A percentile compares a stretch with the other conserved stretches of the same genome.
Evolutionary conservation across 768 basidiomycete genomes (phyloP).

Genomic region (Collybia sordida): DNA sequence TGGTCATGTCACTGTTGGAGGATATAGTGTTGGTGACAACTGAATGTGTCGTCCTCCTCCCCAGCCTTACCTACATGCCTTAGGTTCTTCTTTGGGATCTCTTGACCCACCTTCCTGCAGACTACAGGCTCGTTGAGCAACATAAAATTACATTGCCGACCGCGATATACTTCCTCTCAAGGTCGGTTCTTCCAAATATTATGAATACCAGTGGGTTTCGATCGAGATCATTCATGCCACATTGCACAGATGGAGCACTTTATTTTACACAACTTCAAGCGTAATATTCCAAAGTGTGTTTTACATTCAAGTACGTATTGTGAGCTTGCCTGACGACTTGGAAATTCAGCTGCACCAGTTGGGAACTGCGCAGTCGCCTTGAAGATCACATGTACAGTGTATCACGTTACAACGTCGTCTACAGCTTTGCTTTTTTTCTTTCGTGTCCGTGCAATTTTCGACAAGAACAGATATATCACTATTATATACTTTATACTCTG

Average conservation of each 20-base stretch:
- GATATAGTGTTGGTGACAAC: slow-evolving; percentile 12
- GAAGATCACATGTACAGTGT: slow-evolving; percentile 15
- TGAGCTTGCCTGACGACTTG: neutral
- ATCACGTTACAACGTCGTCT: slow-evolving; percentile 5
- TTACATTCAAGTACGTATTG: neutral
- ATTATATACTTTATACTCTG: slow-evolving; percentile 27
- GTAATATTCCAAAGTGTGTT: slow-evolving; percentile 23
- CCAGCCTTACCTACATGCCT: neutral
- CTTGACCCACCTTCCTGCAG: slow-evolving; percentile 22
- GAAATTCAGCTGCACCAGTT: slow-evolving; percentile 14
- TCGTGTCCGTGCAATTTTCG: slow-evolving; percentile 5
- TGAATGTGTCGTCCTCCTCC: neutral
- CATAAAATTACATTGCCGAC: slow-evolving; percentile 16
- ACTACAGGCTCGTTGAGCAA: slow-evolving; percentile 21
- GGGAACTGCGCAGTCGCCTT: slow-evolving; percentile 20
- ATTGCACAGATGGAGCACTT: slow-evolving; percentile 13
- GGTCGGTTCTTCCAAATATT: slow-evolving; percentile 19
- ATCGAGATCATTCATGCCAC: neutral
- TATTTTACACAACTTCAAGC: slow-evolving; percentile 19
- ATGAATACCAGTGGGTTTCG: no score
- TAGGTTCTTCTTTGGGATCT: slow-evolving; percentile 33
- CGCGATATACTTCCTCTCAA: slow-evolving; percentile 28
- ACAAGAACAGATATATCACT: neutral
- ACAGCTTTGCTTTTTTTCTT: slow-evolving; percentile 10
- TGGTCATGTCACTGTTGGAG: slow-evolving; percentile 24